Percentiles rank a stretch among this genome's conserved stretches.
Conservation (phyloP, 805 yeast species). For the Saccharomyces paradoxus region DNA sequence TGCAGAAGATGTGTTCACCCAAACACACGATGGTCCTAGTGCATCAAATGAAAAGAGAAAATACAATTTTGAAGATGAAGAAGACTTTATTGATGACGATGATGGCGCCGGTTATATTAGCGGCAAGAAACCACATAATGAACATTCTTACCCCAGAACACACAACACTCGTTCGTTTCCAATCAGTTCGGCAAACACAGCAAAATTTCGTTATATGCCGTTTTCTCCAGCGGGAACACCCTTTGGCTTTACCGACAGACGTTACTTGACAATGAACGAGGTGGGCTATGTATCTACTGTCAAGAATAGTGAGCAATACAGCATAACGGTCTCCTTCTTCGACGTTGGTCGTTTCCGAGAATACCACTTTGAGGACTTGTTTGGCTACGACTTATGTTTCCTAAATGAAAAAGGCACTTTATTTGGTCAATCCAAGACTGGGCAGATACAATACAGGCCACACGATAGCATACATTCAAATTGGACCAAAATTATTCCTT, state of each 20-base stretch:
- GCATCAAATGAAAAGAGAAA: slow-evolving; percentile 12
- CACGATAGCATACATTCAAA: slow-evolving; percentile 55
- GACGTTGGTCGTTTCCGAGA: slow-evolving; percentile 70
- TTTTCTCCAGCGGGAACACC: slow-evolving; percentile 88
- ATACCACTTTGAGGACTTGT: slow-evolving; percentile 75
- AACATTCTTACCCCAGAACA: background rate
- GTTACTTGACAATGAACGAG: slow-evolving; percentile 73
- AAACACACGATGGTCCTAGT: slow-evolving; percentile 13
- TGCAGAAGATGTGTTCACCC: slow-evolving; percentile 20
- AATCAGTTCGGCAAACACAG: background rate
- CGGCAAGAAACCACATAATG: slow-evolving; percentile 3
- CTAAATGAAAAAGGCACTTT: slow-evolving; percentile 60
- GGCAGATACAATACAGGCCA: slow-evolving; percentile 55
- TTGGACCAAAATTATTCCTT: slow-evolving; percentile 64
- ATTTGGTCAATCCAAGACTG: slow-evolving; percentile 44
- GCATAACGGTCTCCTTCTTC: slow-evolving; percentile 81
- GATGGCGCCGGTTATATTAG: slow-evolving; percentile 45
- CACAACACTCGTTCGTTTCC: background rate
- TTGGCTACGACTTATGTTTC: slow-evolving; percentile 65
- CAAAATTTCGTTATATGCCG: slow-evolving; percentile 40
- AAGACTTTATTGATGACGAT: slow-evolving; percentile 56
- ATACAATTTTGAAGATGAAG: slow-evolving; percentile 34
- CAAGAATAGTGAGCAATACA: slow-evolving; percentile 46
- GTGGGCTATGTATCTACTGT: slow-evolving; percentile 80
- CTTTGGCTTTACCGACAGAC: slow-evolving; percentile 53